Evolutionary conservation across 768 basidiomycete genomes (phyloP), one percentile per base, ranked within the genome.

Genomic region (Phlebiopsis gigantea): DNA sequence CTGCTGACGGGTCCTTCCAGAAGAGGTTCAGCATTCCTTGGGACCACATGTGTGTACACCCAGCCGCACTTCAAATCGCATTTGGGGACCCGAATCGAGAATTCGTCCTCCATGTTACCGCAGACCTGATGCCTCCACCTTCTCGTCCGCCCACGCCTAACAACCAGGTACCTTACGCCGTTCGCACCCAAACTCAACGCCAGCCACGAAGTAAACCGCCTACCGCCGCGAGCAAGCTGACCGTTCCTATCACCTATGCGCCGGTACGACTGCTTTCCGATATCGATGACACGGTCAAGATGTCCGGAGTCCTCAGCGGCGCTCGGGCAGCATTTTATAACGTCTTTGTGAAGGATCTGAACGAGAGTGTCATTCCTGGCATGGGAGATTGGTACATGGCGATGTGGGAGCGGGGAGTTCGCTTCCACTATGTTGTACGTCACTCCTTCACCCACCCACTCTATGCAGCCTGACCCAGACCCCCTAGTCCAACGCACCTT

Each of bases 211-310:
- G 31, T 15, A 15, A 24, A 0, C 5, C 52, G 5, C 63, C 63
- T 2, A 65, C 64, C 14, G 59, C 65, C 8, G 58, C 55, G 1
- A 46, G 68, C 1, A 48, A 61, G 4, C 63, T 72, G 10, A 48
- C 59, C 0, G 58, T 75, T 4, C 70, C 73, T 22, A 76, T 92
- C 31, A 81, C 86, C 0, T 73, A 84, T 63, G 79, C 81, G 2
- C 79, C 80, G 1, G 70, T 95, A 14, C 84, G 91, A 17, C 81
- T 96, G 54, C 87, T 98, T 14, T 95, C 93, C 7, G 95, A 98
- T 63, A 88, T 98, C 43, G 95, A 98, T 65, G 95, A 98, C 70
- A 98, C 95, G 0, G 78, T 97, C 56, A 95, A 95, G 66, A 66
- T 78, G 24, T 87, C 93, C 0, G 84, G 87, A 46, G 78, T 99